These are phyloP conservation scores for Mycena rosella DNA, from an alignment of 768 basidiomycete species.

Conservation along the genomic window DNA sequence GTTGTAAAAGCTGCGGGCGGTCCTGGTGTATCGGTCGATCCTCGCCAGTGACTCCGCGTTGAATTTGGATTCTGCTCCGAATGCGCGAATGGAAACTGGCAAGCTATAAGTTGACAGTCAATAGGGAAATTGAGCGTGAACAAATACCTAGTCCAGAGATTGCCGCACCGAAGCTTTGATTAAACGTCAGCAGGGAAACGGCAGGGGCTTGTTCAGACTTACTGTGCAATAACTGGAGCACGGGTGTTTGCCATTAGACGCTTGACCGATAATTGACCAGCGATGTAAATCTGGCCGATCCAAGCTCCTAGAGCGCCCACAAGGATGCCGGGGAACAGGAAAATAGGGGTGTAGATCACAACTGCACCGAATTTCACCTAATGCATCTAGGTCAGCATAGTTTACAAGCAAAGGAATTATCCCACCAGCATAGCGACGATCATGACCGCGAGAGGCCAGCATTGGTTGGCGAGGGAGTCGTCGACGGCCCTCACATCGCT, in stretches of 20 bases:
- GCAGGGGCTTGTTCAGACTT: constrained; percentile 41
- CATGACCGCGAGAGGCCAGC: constrained; percentile 40
- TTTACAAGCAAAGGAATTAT: too few relatives aligned
- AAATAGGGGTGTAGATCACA: constrained; percentile 44
- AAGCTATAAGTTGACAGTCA: neutral
- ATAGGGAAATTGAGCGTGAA: neutral
- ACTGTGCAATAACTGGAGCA: constrained; percentile 49
- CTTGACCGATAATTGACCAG: constrained; percentile 44
- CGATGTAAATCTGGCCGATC: constrained; percentile 43
- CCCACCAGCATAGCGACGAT: constrained; percentile 51
- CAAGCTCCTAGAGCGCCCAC: constrained; percentile 38
- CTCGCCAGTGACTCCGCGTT: constrained; percentile 49
- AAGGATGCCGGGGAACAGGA: constrained; percentile 41
- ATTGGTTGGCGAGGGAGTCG: constrained; percentile 50
- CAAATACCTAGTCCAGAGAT: constrained; percentile 53
- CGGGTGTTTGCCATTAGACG: constrained; percentile 41
- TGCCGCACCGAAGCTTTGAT: constrained; percentile 54
- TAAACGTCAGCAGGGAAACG: neutral
- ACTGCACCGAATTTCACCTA: constrained; percentile 47
- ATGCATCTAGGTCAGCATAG: neutral
- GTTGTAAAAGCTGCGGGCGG: constrained; percentile 29
- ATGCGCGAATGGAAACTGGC: constrained; percentile 58
- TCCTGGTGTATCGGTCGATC: constrained; percentile 55
- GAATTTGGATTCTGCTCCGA: constrained; percentile 57
- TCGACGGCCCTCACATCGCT: constrained; percentile 56